Base-by-base conservation (phyloP, 371 early-diverging fungal species). In the Mucor saturninus region DNA sequence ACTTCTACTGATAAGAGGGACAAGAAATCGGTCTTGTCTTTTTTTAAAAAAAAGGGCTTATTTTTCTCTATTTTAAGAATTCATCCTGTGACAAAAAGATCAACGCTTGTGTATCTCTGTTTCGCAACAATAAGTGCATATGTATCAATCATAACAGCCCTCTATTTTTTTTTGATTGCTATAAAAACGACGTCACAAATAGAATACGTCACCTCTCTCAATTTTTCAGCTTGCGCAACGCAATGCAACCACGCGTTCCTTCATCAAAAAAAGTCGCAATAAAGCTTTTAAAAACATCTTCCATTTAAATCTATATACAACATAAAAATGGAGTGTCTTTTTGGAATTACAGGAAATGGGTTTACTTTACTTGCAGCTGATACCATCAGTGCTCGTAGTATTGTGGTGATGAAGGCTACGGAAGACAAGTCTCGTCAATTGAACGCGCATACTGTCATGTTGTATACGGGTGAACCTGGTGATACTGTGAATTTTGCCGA, bases 331-430 rank as follows among this genome's bases (percentile, higher is more conserved):
- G 95, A 98, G 71, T 91, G 90, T 37, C 89, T 96, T 52, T 87
- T 98, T 69, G 98, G 95, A 62, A 90, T 98, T 62, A 84, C 85
- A n/a, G 98, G 98, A 62, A 94, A 95, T 79, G 97, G 95, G 79
- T 98, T 94, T 81, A 90, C 90, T 48, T 76, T 97, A 59, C 83
- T 93, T 31, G 95, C 95, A 13, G 84, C 92, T 48, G 98, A 98
- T 83, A 86, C 85, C 61, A 75, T 83, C 32, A 80, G 87, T 7
- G 89, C 91, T 39, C 90, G 92, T 40, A 94, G 94, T 55, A 97
- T 98, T 71, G 91, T 95, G 28, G 91, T 95, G 52, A 89, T 97
- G 89, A 97, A 97, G 79, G 81, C 84, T 62, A 90, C 88, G 43
- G 93, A 94, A 72, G 94, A 96, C 84, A 96, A 96, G 79, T 87